phyloP scores from a whole-genome alignment of 2,329 filamentous ascomycete genomes.

The Colletotrichum sublineola region DNA sequence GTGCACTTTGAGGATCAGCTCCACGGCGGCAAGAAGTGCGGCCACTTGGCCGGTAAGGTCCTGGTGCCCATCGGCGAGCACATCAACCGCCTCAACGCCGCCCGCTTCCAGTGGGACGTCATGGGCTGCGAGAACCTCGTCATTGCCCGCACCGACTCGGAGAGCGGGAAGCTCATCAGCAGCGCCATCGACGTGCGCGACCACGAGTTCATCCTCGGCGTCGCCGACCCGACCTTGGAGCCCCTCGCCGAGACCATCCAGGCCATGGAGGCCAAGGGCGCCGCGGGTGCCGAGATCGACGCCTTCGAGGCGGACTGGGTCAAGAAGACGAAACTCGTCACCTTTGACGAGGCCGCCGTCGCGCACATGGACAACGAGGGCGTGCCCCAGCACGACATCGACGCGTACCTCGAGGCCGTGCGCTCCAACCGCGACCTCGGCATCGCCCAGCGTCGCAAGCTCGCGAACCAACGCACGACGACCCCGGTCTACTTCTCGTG shows the following conservation, averaged over 20 bases:
- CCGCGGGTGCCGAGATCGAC: constrained; percentile 84
- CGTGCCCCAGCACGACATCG: constrained; percentile 72
- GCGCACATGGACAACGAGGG: constrained; percentile 78
- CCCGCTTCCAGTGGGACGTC: constrained; percentile 97
- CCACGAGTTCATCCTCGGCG: constrained; percentile 95
- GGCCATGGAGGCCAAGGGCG: constrained; percentile 86
- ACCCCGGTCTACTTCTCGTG: constrained; percentile 85
- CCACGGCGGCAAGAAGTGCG: constrained; percentile 98
- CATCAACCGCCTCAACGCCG: constrained; percentile 92
- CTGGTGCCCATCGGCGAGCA: constrained; percentile 94
- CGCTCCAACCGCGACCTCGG: constrained; percentile 78
- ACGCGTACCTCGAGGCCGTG: constrained; percentile 75
- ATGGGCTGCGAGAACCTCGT: constrained; percentile 97
- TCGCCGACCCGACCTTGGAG: constrained; percentile 79
- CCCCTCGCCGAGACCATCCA: constrained; percentile 91
- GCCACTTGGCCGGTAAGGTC: constrained; percentile 95
- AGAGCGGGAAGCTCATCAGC: constrained; percentile 90
- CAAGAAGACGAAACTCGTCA: constrained; percentile 85
- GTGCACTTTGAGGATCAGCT: constrained; percentile 99
- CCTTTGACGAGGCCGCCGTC: constrained; percentile 91
- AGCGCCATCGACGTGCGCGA: constrained; percentile 94
- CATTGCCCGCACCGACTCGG: constrained; percentile 94
- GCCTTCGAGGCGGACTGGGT: constrained; percentile 90
- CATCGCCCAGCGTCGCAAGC: constrained; percentile 79
- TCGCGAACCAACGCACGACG: constrained; percentile 77